Percentiles rank a stretch among this genome's conserved stretches.
Evolutionary conservation across 768 basidiomycete species (phyloP).

Genomic region (Mycena galopus): DNA sequence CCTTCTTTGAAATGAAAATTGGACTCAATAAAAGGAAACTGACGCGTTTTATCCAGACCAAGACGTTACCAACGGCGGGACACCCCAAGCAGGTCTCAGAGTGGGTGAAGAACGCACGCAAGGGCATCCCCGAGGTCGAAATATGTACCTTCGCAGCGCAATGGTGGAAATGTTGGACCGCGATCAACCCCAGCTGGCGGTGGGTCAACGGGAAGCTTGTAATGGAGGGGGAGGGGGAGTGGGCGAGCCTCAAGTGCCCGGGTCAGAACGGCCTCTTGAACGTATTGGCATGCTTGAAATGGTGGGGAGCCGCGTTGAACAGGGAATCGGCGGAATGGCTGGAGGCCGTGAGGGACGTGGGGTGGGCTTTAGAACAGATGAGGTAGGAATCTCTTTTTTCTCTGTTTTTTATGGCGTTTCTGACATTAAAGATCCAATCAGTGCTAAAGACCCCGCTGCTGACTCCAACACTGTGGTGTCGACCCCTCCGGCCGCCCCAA

Average conservation of each 20-base stretch:
- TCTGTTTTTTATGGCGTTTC: too few species aligned
- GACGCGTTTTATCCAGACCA: not conserved
- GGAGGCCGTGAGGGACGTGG: not conserved
- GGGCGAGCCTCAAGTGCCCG: not conserved
- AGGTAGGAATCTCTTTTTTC: too few species aligned
- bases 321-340: not conserved
- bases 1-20: not conserved
- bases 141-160: not conserved
- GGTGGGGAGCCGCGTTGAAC: not conserved
- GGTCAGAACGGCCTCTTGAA: conserved; percentile 3
- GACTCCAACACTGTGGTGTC: too few species aligned
- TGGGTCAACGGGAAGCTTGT: not conserved
- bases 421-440: too few species aligned
- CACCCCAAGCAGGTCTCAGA: not conserved
- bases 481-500: too few species aligned
- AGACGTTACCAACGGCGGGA: not conserved
- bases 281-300: not conserved
- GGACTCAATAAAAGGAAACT: not conserved
- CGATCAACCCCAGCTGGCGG: conserved; percentile 7
- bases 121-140: not conserved
- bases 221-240: not conserved
- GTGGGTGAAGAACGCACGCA: conserved; percentile 1
- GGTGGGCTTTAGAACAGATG: not conserved
- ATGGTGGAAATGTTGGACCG: conserved; percentile 1
- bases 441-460: too few species aligned